Conservation (phyloP, 1,284 basidiomycete genomes). For the Dichomitus squalens region DNA sequence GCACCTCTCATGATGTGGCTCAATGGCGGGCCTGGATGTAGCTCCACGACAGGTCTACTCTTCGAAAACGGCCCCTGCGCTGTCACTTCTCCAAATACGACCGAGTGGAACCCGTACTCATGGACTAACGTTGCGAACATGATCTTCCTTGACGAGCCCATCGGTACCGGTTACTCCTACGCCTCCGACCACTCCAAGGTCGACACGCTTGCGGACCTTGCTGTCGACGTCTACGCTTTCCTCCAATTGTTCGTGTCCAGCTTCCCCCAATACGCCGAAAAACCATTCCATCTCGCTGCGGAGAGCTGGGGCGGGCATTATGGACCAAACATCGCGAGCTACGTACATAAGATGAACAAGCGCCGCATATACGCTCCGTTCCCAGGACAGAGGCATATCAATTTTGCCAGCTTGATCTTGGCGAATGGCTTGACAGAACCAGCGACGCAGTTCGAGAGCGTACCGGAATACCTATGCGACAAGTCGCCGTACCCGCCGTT, state of each 20-base stretch:
- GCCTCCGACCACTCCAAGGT: slow-evolving; percentile 72
- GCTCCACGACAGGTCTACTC: slow-evolving; percentile 75
- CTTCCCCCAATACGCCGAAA: slow-evolving; percentile 67
- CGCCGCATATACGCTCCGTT: slow-evolving; percentile 44
- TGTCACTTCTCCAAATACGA: slow-evolving; percentile 62
- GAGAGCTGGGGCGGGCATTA: slow-evolving; percentile 85
- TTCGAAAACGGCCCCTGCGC: slow-evolving; percentile 89
- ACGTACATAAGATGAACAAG: slow-evolving; percentile 79
- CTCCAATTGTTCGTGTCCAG: slow-evolving; percentile 82
- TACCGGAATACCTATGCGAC: slow-evolving; percentile 84
- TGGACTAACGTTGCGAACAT: slow-evolving; percentile 47
- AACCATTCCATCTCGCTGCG: slow-evolving; percentile 72
- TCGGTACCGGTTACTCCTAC: slow-evolving; percentile 90
- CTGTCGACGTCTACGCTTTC: slow-evolving; percentile 89
- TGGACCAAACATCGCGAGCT: slow-evolving; percentile 75
- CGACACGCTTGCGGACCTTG: slow-evolving; percentile 72
- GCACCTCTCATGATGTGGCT: slow-evolving; percentile 90
- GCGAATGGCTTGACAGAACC: slow-evolving; percentile 86
- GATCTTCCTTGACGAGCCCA: slow-evolving; percentile 86
- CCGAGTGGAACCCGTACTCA: slow-evolving; percentile 63
- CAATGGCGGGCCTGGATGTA: slow-evolving; percentile 84
- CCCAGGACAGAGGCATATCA: slow-evolving; percentile 56
- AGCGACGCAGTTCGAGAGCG: slow-evolving; percentile 68
- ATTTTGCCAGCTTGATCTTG: slow-evolving; percentile 78
- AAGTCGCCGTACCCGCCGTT: slow-evolving; percentile 66